These are phyloP conservation scores for Trametes polyzona DNA, from an alignment of 1,284 basidiomycete genomes.

Conservation along the genomic window DNA sequence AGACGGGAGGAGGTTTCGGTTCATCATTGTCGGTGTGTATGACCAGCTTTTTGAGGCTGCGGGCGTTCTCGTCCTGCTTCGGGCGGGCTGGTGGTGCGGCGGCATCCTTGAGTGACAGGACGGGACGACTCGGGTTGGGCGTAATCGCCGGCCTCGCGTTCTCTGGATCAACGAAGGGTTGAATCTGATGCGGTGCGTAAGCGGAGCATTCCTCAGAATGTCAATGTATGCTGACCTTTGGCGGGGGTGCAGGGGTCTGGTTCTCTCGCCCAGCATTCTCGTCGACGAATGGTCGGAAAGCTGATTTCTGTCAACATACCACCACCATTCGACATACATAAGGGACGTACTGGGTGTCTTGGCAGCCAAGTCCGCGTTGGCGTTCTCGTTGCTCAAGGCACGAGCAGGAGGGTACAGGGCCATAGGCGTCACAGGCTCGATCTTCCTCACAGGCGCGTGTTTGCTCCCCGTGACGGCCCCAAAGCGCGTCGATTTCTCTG, in stretches of 20 bases:
- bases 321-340: no score
- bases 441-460: conserved; percentile 67
- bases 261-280: conserved; percentile 57
- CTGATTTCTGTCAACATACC: no score
- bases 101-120: conserved; percentile 42
- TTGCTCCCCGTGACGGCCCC: conserved; percentile 63
- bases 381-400: conserved; percentile 36
- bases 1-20: conserved; percentile 37
- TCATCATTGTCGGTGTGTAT: conserved; percentile 20
- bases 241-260: conserved; percentile 42
- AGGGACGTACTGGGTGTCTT: conserved; percentile 41
- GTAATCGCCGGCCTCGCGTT: conserved; percentile 31
- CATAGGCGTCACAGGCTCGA: conserved; percentile 50
- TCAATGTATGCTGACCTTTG: conserved; percentile 44
- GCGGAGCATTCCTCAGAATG: neutral
- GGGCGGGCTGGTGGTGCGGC: conserved; percentile 14
- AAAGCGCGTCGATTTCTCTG: conserved; percentile 69
- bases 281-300: conserved; percentile 54
- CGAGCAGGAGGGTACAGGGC: conserved; percentile 33
- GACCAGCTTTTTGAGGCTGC: conserved; percentile 26
- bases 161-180: conserved; percentile 36
- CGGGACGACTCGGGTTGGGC: conserved; percentile 40
- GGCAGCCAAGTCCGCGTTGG: conserved; percentile 37
- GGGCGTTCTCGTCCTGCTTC: conserved; percentile 36
- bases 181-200: conserved; percentile 27